Evolutionary conservation across 192 early-diverging fungal genomes (phyloP), one percentile per base, ranked within the genome.

Genomic region (Coemansia aciculifera): DNA sequence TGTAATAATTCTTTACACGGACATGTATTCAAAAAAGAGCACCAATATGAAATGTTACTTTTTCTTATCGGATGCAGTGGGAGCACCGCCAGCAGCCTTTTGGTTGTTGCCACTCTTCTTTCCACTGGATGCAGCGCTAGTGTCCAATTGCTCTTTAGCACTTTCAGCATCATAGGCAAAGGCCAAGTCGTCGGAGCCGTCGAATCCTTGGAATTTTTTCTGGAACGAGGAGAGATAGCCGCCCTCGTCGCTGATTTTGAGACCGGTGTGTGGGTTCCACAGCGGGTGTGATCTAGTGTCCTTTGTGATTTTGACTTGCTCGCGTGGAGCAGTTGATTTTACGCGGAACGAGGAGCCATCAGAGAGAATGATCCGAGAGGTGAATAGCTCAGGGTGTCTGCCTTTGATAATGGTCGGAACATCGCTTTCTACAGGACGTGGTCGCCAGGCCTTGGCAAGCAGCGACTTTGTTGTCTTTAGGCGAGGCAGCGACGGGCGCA

Each of bases 221-320:
- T 87, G 81, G 85, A 98, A 98, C 79, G 89, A 89, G 9, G 90
- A 84, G 34, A 98, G 69, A 46, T 94, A 91, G 1, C 90, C 94
- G 31, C 86, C 88, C 49, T 91, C 89, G 71, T 96, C 94, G n/a
- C 92, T 78, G 61, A 83, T 67, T 60, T 82, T 71, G 43, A 77
- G 74, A 11, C 63, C 69, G 51, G 85, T 62, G 56, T 87, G 78
- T 4, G 94, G 93, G 76, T 96, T 97, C 96, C 97, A 98, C 10
- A 98, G 84, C 27, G 90, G 88, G 67, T 97, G 93, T 69, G 95
- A 96, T 27, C 94, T 84, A n/a, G 92, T 92, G 72, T 98, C 97
- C 69, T 92, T 94, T 44, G 92, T 92, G 36, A 98, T 84, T 59
- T 91, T 91, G 40, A 95, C 84, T 63, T 93, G 83, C n/a, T 87